A percentile compares a stretch with the other conserved stretches of the same genome.
Evolutionary conservation across 306 rosid genomes (phyloP).

Genomic region (Rosa multiflora): DNA sequence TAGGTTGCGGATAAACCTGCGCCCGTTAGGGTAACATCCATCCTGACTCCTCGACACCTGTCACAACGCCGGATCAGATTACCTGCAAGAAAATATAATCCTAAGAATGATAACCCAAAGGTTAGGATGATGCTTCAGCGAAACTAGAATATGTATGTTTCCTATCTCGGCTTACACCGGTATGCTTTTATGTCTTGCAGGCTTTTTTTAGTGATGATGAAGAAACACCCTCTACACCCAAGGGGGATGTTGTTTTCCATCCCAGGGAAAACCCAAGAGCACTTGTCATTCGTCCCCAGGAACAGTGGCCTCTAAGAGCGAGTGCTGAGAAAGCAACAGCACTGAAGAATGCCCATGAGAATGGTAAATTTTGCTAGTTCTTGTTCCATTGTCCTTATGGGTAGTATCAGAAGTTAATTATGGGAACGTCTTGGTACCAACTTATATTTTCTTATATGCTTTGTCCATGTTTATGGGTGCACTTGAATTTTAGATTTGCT

Average conservation of each 20-base stretch:
- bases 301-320: slow-evolving; percentile 69
- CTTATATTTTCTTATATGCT: slow-evolving; percentile 7
- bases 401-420: not conserved
- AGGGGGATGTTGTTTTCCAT: slow-evolving; percentile 89
- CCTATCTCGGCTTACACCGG: not conserved
- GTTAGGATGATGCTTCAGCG: slow-evolving; percentile 39
- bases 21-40: slow-evolving; percentile 69
- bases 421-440: not conserved
- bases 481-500: not conserved
- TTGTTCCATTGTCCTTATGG: not conserved
- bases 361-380: slow-evolving; percentile 50
- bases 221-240: slow-evolving; percentile 74
- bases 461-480: not conserved
- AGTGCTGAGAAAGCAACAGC: slow-evolving; percentile 55
- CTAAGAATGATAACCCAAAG: slow-evolving; percentile 72
- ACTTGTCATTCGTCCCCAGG: slow-evolving; percentile 77
- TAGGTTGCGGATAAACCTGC: slow-evolving; percentile 84
- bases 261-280: slow-evolving; percentile 99
- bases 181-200: slow-evolving; percentile 40
- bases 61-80: slow-evolving; percentile 77
- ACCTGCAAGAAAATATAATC: slow-evolving; percentile 79
- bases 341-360: slow-evolving; percentile 51
- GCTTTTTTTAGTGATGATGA: slow-evolving; percentile 89
- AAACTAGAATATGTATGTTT: slow-evolving; percentile 8
- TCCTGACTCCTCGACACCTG: slow-evolving; percentile 92